These are phyloP conservation scores for Arabis hirsuta DNA, from an alignment of 345 rosid genomes.

Conservation along the genomic window DNA sequence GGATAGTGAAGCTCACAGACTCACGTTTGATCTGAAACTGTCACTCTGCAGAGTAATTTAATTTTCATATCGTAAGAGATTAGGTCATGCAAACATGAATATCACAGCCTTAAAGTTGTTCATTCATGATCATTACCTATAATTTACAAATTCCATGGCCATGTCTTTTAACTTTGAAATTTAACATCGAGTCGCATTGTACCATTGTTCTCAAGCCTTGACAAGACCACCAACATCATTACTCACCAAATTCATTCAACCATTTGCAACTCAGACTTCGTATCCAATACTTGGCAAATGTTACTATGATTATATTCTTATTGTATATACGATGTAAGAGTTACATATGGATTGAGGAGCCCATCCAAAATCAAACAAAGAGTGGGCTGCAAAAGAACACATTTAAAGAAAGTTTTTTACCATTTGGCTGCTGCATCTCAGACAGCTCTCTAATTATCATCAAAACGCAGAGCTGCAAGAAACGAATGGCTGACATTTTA, in stretches of 20 bases:
- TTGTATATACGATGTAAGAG: slow-evolving; percentile 22
- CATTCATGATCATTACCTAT: too few relatives aligned
- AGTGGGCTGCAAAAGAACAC: background rate
- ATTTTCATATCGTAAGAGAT: too few relatives aligned
- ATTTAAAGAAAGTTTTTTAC: background rate
- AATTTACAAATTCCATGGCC: background rate
- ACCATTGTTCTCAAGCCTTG: slow-evolving; percentile 9
- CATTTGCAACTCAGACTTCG: background rate
- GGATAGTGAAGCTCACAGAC: too few relatives aligned
- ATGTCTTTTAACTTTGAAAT: background rate
- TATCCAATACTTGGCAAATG: background rate
- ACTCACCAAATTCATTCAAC: background rate
- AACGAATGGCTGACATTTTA: background rate
- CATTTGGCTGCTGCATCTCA: slow-evolving; percentile 14
- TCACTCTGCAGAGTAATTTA: too few relatives aligned
- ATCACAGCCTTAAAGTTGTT: too few relatives aligned
- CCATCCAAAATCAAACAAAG: slow-evolving; percentile 6
- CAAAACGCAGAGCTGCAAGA: slow-evolving; percentile 18
- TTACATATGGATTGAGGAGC: slow-evolving; percentile 19
- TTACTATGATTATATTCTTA: background rate
- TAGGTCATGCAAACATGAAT: too few relatives aligned
- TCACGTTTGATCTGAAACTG: too few relatives aligned
- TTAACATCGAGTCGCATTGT: background rate
- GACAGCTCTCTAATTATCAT: slow-evolving; percentile 1
- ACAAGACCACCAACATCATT: slow-evolving; percentile 8